phyloP scores from a whole-genome alignment of 352 stramenopile species.

The Phytophthora cryptogea region DNA sequence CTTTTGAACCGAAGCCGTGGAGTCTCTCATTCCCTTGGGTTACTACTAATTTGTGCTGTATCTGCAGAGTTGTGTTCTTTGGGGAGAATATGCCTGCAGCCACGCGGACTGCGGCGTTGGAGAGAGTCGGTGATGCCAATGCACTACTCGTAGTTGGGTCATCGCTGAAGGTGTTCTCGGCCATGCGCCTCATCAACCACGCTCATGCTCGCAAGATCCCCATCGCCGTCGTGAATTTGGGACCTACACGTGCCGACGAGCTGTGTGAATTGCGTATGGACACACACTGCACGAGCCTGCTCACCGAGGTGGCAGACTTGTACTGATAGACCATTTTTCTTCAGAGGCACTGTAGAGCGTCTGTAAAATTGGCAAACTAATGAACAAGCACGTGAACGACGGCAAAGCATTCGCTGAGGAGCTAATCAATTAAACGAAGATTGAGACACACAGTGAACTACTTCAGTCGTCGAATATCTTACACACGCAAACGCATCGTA shows the following conservation, averaged over 20 bases:
- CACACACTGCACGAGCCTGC: constrained; percentile 53
- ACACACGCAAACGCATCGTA: constrained; percentile 33
- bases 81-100: constrained; percentile 92
- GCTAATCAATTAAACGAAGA: constrained; percentile 26
- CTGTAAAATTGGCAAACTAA: constrained; percentile 7
- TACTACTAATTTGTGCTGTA: background rate
- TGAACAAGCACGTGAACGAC: constrained; percentile 9
- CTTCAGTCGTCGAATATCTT: constrained; percentile 37
- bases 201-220: constrained; percentile 68
- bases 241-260: constrained; percentile 86
- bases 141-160: constrained; percentile 93
- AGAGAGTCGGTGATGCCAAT: constrained; percentile 80
- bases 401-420: constrained; percentile 13
- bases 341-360: constrained; percentile 2
- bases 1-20: background rate
- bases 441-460: constrained; percentile 22
- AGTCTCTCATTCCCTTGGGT: background rate
- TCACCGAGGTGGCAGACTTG: constrained; percentile 46
- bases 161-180: constrained; percentile 94
- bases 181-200: constrained; percentile 91
- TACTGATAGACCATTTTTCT: constrained; percentile 23
- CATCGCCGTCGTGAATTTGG: constrained; percentile 89
- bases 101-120: constrained; percentile 71
- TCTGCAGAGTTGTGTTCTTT: constrained; percentile 95
- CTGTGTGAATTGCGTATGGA: constrained; percentile 78